Percentiles rank a stretch among this genome's conserved stretches.
These are phyloP conservation scores for Logfia minima DNA, from an alignment of 129 eudicot species.

Conservation along the genomic window DNA sequence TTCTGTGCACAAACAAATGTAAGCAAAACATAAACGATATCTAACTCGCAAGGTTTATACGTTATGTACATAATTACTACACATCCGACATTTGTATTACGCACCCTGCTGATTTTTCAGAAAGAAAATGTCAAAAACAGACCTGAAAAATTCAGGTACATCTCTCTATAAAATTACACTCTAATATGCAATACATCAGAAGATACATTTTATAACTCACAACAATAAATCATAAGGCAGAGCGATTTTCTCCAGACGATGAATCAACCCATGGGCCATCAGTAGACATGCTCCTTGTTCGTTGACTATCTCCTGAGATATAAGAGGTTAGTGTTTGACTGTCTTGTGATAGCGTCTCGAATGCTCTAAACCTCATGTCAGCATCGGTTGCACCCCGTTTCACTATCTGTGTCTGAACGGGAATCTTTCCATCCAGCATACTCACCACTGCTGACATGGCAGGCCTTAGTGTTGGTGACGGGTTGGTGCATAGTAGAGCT, in stretches of 20 bases:
- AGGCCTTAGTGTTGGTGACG: slow-evolving; percentile 77
- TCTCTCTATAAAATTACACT: slow-evolving; percentile 15
- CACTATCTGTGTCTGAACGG: slow-evolving; percentile 53
- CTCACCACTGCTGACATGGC: slow-evolving; percentile 77
- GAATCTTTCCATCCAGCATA: slow-evolving; percentile 69
- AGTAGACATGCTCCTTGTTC: slow-evolving; percentile 31
- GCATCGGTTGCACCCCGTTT: slow-evolving; percentile 43
- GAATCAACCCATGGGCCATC: slow-evolving; percentile 61
- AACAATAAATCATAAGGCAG: slow-evolving; percentile 20
- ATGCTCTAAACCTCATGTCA: slow-evolving; percentile 54
- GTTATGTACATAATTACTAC: background rate
- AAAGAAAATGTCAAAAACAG: background rate
- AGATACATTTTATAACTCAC: background rate
- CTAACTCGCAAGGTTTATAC: background rate
- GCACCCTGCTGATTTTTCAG: background rate
- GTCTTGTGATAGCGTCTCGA: slow-evolving; percentile 50
- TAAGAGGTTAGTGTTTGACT: slow-evolving; percentile 48
- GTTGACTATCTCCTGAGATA: slow-evolving; percentile 37
- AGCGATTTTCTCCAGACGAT: slow-evolving; percentile 31
- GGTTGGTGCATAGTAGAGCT: slow-evolving; percentile 73
- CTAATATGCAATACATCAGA: slow-evolving; percentile 5
- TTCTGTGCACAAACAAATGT: too few relatives aligned
- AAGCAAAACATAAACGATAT: background rate
- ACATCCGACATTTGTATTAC: background rate
- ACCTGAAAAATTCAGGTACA: background rate